Conservation (phyloP, 148 eudicot species). For the Rhododendron simsii region DNA sequence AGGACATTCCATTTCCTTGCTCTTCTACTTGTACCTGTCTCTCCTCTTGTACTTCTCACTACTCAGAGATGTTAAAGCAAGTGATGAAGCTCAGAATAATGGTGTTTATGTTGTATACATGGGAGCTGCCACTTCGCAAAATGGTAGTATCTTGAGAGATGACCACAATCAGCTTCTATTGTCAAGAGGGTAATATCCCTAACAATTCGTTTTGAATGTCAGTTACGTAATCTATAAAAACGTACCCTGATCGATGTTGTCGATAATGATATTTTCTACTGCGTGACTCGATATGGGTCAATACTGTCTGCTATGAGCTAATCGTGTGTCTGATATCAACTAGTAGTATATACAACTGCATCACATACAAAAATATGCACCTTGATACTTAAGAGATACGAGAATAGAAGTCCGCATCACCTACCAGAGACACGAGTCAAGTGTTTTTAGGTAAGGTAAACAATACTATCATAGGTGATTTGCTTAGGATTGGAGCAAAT, state of each 20-base stretch:
- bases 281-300: neutral
- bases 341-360: too few relatives aligned
- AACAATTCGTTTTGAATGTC: neutral
- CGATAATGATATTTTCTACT: too few relatives aligned
- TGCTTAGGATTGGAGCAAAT: too few relatives aligned
- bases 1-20: neutral
- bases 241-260: neutral
- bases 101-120: conserved; percentile 58
- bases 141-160: conserved; percentile 8
- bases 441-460: too few relatives aligned
- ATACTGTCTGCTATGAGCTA: neutral
- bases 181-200: conserved; percentile 28
- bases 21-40: neutral
- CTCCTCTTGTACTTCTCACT: conserved; percentile 10
- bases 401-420: too few relatives aligned
- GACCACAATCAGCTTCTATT: conserved; percentile 36
- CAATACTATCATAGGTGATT: too few relatives aligned
- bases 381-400: too few relatives aligned
- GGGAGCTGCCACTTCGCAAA: conserved; percentile 41
- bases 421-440: too few relatives aligned
- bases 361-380: too few relatives aligned
- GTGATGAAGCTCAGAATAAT: neutral
- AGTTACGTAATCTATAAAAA: neutral
- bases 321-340: too few relatives aligned
- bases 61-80: conserved; percentile 10